A percentile compares a stretch with the other conserved stretches of the same genome.
These are phyloP conservation scores for Spinellus fusiger DNA, from an alignment of 192 early-diverging fungal species.

Conservation along the genomic window DNA sequence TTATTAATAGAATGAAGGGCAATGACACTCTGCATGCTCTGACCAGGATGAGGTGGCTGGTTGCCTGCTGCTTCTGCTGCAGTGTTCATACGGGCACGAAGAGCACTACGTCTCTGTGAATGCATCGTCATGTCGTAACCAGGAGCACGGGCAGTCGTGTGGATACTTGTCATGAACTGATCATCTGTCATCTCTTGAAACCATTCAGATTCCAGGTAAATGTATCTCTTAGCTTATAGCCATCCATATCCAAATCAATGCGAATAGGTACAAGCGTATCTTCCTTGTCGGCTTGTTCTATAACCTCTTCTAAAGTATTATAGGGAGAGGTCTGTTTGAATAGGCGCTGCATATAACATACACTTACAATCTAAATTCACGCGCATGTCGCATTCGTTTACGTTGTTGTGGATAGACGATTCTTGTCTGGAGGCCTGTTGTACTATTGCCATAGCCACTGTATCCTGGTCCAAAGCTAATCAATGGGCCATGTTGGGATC, in stretches of 20 bases:
- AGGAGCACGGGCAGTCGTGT: not conserved
- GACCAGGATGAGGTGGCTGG: slow-evolving; percentile 1
- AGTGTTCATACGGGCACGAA: slow-evolving; percentile 20
- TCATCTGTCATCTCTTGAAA: slow-evolving; percentile 42
- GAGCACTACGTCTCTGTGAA: slow-evolving; percentile 22
- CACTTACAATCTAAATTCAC: slow-evolving; percentile 47
- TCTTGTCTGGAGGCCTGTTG: slow-evolving; percentile 29
- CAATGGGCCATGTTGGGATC: slow-evolving; percentile 1
- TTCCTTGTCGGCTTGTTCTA: slow-evolving; percentile 55
- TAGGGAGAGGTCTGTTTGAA: not conserved
- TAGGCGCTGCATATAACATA: slow-evolving; percentile 6
- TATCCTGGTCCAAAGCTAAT: slow-evolving; percentile 48
- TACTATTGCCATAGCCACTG: slow-evolving; percentile 50
- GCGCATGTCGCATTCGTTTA: slow-evolving; percentile 38
- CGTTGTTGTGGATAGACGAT: slow-evolving; percentile 43
- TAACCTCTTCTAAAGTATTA: slow-evolving; percentile 47
- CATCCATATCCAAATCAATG: slow-evolving; percentile 82
- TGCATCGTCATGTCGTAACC: not conserved
- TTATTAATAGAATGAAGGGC: not conserved
- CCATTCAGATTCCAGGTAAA: slow-evolving; percentile 95
- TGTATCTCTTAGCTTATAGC: slow-evolving; percentile 80
- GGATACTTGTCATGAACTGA: slow-evolving; percentile 20
- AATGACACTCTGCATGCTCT: not conserved
- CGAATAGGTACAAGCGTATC: slow-evolving; percentile 84
- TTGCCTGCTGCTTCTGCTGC: slow-evolving; percentile 23